Base-by-base conservation (phyloP, 805 yeast species). In the Pichia paraexigua region DNA sequence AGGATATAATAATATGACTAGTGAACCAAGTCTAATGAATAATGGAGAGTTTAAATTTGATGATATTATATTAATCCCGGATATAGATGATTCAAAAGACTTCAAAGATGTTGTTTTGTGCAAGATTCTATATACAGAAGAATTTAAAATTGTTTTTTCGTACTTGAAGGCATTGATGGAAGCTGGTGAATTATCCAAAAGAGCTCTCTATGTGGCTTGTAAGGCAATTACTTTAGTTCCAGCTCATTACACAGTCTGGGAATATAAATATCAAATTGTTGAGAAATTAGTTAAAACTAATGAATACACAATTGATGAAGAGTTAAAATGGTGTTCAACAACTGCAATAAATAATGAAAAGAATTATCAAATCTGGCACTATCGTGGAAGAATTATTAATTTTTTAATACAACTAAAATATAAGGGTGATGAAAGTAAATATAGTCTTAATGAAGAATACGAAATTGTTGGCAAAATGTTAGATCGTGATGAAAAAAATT, bases 341-440 rank as follows among this genome's bases (percentile, higher is more conserved):
- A 70, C 87, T 37, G 91, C 96, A 0, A 62, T 85, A 46, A 82
- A 77, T 13, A 85, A 86, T 64, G 85, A 91, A 41, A 94, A 94
- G 66, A 92, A 91, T 71, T 94, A 94, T 68, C 99, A 94, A 66
- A 85, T 92, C n/a, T 94, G 98, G 97, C 87, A 91, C 60, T 91
- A 92, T 63, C 77, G 97, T 51, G 91, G 85, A 61, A 70, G 81
- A 35, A 63, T 92, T 10, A 68, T 85, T 50, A 73, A 73, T 42
- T 50, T 64, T 46, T 57, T 54, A 47, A 52, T 55, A 35, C 28
- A 54, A 5, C 20, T 43, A 21, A 15, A 21, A 15, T 39, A 28
- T 35, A 42, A 24, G 1, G 48, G 52, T 2, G 54, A 55, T 10
- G 52, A 60, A 27, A 43, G 54, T 4, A 51, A 51, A n/a, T 75